phyloP scores from a whole-genome alignment of 148 eudicot species.

The Beta vulgaris region DNA sequence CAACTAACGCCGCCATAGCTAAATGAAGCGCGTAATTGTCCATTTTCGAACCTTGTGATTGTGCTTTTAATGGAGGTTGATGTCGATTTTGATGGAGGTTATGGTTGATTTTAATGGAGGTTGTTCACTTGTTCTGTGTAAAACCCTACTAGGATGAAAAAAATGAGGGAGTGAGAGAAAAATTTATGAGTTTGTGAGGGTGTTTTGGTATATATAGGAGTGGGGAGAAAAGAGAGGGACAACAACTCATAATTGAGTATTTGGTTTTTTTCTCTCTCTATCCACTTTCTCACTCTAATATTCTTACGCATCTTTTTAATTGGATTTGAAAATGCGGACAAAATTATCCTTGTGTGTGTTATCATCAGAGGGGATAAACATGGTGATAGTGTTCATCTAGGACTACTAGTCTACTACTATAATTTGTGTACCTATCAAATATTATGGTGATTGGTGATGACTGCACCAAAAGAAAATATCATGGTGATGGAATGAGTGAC shows the following conservation, averaged over 20 bases:
- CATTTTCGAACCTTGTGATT: slow-evolving; percentile 30
- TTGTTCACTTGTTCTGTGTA: too few relatives aligned
- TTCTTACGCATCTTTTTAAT: slow-evolving; percentile 2
- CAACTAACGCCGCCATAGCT: slow-evolving; percentile 94
- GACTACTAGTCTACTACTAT: too few relatives aligned
- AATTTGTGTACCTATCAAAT: too few relatives aligned
- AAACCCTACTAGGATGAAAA: slow-evolving; percentile 16
- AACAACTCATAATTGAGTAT: not conserved
- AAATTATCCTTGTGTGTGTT: too few relatives aligned
- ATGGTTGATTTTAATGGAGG: too few relatives aligned
- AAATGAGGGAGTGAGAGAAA: not conserved
- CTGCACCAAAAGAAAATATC: too few relatives aligned
- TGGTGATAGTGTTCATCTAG: not conserved
- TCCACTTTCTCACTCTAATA: not conserved
- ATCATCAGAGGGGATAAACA: not conserved
- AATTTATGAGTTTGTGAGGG: not conserved
- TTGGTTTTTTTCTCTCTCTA: slow-evolving; percentile 3
- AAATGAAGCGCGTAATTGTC: slow-evolving; percentile 69
- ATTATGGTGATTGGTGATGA: too few relatives aligned
- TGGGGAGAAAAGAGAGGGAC: not conserved
- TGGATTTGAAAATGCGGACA: too few relatives aligned
- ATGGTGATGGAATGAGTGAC: not conserved
- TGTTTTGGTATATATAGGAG: slow-evolving; percentile 16
- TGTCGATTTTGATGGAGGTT: too few relatives aligned
- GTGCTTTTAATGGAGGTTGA: not conserved